A percentile compares a stretch with the other conserved stretches of the same genome.
These are phyloP conservation scores for Kwoniella newhampshirensis DNA, from an alignment of 768 basidiomycete genomes.

Conservation along the genomic window DNA sequence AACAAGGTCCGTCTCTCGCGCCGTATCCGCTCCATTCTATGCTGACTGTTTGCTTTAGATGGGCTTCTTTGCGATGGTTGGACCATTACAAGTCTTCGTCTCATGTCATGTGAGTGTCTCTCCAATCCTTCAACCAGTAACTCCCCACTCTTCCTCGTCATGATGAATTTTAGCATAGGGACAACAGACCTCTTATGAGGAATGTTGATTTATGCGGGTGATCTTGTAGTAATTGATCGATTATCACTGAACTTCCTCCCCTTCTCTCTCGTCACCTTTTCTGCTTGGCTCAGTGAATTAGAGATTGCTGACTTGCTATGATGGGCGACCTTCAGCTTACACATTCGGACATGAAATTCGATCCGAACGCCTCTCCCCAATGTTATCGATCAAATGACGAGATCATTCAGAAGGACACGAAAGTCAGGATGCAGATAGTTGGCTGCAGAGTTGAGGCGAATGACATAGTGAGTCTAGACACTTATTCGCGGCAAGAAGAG, in stretches of 20 bases:
- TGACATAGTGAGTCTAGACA: slow-evolving; percentile 75
- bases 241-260: slow-evolving; percentile 37
- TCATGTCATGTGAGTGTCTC: slow-evolving; percentile 76
- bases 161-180: slow-evolving; percentile 56
- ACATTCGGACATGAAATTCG: slow-evolving; percentile 89
- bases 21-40: background rate
- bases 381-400: slow-evolving; percentile 76
- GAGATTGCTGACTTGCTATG: slow-evolving; percentile 3
- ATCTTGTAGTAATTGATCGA: slow-evolving; percentile 55
- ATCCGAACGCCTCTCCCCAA: slow-evolving; percentile 95
- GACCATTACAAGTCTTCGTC: slow-evolving; percentile 89
- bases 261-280: background rate
- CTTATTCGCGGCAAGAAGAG: background rate
- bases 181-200: slow-evolving; percentile 50
- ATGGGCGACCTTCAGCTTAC: slow-evolving; percentile 64
- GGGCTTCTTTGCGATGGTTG: slow-evolving; percentile 98
- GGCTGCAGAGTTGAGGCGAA: slow-evolving; percentile 97
- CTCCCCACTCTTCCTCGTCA: slow-evolving; percentile 13
- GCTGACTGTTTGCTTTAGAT: slow-evolving; percentile 61
- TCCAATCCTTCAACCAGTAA: background rate
- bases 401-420: slow-evolving; percentile 89
- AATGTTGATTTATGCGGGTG: slow-evolving; percentile 54
- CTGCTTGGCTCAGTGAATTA: background rate
- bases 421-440: slow-evolving; percentile 93
- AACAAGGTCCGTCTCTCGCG: slow-evolving; percentile 68